These are phyloP conservation scores for Spizellomyces sp. DNA, from an alignment of 192 early-diverging fungal genomes.

Conservation along the genomic window DNA sequence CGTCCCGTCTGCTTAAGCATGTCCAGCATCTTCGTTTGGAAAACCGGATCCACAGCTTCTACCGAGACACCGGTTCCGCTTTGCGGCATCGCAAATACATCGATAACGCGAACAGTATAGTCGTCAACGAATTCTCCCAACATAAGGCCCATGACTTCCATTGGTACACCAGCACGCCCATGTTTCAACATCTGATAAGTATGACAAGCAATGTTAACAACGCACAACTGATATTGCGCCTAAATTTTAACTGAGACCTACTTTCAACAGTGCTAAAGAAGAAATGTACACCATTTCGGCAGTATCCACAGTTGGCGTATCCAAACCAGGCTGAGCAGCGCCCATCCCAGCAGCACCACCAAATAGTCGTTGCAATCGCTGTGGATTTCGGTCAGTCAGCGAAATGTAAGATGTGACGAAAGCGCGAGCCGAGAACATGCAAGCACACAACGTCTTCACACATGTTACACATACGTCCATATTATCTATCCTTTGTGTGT, in stretches of 20 bases:
- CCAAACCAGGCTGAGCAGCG: constrained; percentile 53
- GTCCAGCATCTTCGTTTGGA: constrained; percentile 99
- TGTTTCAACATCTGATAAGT: constrained; percentile 38
- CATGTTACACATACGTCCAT: no score
- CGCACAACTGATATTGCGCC: neutral
- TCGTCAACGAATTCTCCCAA: constrained; percentile 99
- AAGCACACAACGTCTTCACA: no score
- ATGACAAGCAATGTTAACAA: constrained; percentile 8
- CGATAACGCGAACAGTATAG: constrained; percentile 98
- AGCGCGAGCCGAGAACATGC: no score
- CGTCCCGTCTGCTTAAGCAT: constrained; percentile 99
- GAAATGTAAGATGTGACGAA: no score
- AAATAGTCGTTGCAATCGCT: constrained; percentile 47
- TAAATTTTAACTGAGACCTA: constrained; percentile 28
- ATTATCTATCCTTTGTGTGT: no score
- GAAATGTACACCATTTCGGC: constrained; percentile 99
- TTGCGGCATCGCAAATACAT: constrained; percentile 99
- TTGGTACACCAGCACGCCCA: constrained; percentile 95
- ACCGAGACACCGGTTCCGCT: constrained; percentile 98
- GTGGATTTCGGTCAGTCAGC: no score
- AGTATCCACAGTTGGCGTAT: constrained; percentile 95
- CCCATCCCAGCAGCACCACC: constrained; percentile 39
- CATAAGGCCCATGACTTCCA: constrained; percentile 99
- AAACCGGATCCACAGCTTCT: constrained; percentile 98
- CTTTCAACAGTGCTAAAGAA: constrained; percentile 94